Evolutionary conservation across 768 basidiomycete species (phyloP), one percentile per base, ranked within the genome.

Genomic region (Candolleomyces eurysporus): DNA sequence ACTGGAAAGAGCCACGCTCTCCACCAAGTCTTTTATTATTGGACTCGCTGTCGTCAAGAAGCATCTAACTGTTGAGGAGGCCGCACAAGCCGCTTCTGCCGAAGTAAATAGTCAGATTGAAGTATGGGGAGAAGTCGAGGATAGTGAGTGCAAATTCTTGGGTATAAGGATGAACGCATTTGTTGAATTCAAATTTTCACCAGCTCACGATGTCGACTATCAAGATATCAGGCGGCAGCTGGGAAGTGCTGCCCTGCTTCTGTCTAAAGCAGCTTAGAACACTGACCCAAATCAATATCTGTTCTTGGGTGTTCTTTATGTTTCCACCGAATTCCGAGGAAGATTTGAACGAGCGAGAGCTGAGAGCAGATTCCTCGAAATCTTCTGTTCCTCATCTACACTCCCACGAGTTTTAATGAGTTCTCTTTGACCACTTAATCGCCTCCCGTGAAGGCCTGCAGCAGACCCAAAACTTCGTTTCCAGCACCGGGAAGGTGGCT

Each of bases 91-190:
- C 0, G 84, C 94, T 7, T 89, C 90, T 57, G 96, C 96, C 8
- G 97, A 99, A 75, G 96, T 99, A 0, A 82, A 88, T 64, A 96
- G 94, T 71, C 96, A 98, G 76, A 98, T 98, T 62, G 87, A 96
- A 73, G 83, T 88, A 53, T 99, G 97, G 97, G 97, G 97, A n/a
- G 96, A 98, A 76, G 97, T 99, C 0, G 97, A 98, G 79, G 97
- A 98, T 72, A 93, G 96, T 98, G 69, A 80, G 97, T 81, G 32
- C 42, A 52, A 42, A n/a, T 30, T 48, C 22, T 36, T 43, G 26
- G 36, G 19, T 11, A 36, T 36, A 43, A 46, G 56, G 22, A 53
- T 16, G 51, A n/a, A 31, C 17, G 56, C 59, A 52, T 60, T 55
- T 22, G 8, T 22, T 52, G 67, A 50, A 68, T 36, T 39, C 48